These are phyloP conservation scores for Alectoria sarmentosa DNA, from an alignment of 495 filamentous ascomycete genomes.

Conservation along the genomic window DNA sequence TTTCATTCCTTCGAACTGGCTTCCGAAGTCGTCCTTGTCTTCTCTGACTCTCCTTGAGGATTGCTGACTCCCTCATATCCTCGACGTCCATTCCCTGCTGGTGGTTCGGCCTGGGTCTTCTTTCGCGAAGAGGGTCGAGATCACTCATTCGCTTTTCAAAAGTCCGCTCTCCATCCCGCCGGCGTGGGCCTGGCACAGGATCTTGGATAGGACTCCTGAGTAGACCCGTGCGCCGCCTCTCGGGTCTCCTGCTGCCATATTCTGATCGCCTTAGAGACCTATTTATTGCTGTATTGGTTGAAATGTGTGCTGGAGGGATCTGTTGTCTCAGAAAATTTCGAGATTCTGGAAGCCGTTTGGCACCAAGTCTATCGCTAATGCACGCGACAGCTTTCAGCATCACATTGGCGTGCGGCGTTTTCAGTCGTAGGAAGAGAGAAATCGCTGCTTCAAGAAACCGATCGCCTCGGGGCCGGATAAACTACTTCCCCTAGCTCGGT, in stretches of 20 bases:
- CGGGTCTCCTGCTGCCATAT: neutral
- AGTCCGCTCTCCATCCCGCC: neutral
- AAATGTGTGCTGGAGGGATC: neutral
- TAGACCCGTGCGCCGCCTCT: neutral
- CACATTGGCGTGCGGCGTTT: neutral
- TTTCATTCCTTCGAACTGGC: neutral
- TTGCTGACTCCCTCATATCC: neutral
- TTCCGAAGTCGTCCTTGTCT: neutral
- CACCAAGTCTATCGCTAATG: neutral
- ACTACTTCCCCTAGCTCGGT: conserved; percentile 2
- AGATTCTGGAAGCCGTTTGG: neutral
- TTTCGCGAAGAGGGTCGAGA: neutral
- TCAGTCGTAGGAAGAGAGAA: too few relatives aligned
- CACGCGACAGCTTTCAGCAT: conserved; percentile 9
- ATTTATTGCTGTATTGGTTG: conserved; percentile 25
- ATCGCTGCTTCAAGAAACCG: too few relatives aligned
- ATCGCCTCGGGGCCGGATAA: neutral
- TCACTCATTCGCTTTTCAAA: neutral
- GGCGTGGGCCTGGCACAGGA: neutral
- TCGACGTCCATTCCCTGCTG: conserved; percentile 4
- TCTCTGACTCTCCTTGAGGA: conserved; percentile 8
- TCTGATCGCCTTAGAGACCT: conserved; percentile 20
- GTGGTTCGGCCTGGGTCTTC: conserved; percentile 10
- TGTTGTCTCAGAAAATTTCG: neutral
- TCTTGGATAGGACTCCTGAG: neutral